Evolutionary conservation across 371 early-diverging fungal genomes (phyloP).

Genomic region (Apophysomyces trapeziformis): DNA sequence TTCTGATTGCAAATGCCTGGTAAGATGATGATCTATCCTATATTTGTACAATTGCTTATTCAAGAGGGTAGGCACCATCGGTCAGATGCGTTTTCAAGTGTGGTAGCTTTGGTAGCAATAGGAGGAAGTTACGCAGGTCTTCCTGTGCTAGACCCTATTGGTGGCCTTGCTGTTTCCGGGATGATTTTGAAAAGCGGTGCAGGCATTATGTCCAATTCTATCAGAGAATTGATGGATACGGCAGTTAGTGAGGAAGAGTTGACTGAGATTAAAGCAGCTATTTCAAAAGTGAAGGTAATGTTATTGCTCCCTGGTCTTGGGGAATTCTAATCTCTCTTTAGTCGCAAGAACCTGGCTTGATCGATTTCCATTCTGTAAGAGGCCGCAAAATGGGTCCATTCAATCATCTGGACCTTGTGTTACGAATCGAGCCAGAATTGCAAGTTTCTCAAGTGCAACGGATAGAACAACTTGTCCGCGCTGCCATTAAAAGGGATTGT

Average conservation of each 20-base stretch:
- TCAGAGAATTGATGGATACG: slow-evolving; percentile 54
- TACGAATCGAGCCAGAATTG: slow-evolving; percentile 39
- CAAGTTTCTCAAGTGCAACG: slow-evolving; percentile 37
- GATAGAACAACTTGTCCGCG: slow-evolving; percentile 35
- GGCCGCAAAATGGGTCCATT: slow-evolving; percentile 54
- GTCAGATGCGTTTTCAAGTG: slow-evolving; percentile 68
- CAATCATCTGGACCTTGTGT: slow-evolving; percentile 44
- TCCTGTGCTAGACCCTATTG: slow-evolving; percentile 70
- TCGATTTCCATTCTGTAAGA: slow-evolving; percentile 49
- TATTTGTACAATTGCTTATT: not conserved
- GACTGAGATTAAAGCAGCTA: slow-evolving; percentile 24
- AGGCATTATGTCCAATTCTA: slow-evolving; percentile 44
- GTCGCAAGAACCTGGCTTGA: slow-evolving; percentile 33
- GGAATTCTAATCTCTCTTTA: slow-evolving; percentile 8
- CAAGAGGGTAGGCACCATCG: slow-evolving; percentile 66
- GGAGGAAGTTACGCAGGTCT: slow-evolving; percentile 64
- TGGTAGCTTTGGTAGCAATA: slow-evolving; percentile 68
- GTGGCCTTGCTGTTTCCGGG: slow-evolving; percentile 65
- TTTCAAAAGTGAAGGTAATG: slow-evolving; percentile 37
- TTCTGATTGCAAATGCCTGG: slow-evolving; percentile 77
- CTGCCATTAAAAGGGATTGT: slow-evolving; percentile 30
- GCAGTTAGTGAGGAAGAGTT: slow-evolving; percentile 35
- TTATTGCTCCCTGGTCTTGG: not conserved
- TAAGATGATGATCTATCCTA: slow-evolving; percentile 13
- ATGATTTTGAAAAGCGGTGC: slow-evolving; percentile 65